Evolutionary conservation across 306 rosid genomes (phyloP), one percentile per base, ranked within the genome.

Genomic region (Sophora flavescens): DNA sequence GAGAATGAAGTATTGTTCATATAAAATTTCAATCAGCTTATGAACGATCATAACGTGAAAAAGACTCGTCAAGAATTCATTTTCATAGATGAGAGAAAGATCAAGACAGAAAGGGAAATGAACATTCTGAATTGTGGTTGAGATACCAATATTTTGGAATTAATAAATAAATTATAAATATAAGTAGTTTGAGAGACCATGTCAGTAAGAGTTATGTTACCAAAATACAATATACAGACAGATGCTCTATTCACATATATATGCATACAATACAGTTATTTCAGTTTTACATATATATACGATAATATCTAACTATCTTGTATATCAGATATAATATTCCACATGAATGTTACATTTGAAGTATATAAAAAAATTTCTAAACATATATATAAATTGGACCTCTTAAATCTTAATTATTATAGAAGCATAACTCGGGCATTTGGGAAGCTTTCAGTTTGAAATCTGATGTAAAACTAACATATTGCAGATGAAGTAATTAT

Each of bases 401-500:
- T 11, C 8, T 10, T 57, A 56, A 18, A 36, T 11, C 8, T 10
- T 57, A 56, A 18, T 15, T 48, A 9, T 56, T 48, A 9, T 56
- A 56, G 61, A 56, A 56, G 14, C 32, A 54, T 16, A 33, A 35
- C 17, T 36, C 35, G 12, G 12, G 58, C 58, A 41, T 44, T 42
- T 44, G 48, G 60, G 47, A 74, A 74, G 14, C 38, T 61, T 32
- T 48, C 38, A 48, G 62, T 52, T 75, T 13, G 79, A 63, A 63
- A 13, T 48, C 44, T 50, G 62, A 53, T 35, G 71, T 63, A 57
- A 11, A 61, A 15, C n/a, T 45, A 59, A 26, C 39, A 73, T 42
- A 47, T 35, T 35, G 35, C 35, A 62, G 14, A 12, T 12, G 71
- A 75, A 5, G 18, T 50, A 50, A 62, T 53, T 54, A 75, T 48